A percentile compares a stretch with the other conserved stretches of the same genome.
phyloP scores from a whole-genome alignment of 345 rosid genomes.

The Anastatica hierochuntica region DNA sequence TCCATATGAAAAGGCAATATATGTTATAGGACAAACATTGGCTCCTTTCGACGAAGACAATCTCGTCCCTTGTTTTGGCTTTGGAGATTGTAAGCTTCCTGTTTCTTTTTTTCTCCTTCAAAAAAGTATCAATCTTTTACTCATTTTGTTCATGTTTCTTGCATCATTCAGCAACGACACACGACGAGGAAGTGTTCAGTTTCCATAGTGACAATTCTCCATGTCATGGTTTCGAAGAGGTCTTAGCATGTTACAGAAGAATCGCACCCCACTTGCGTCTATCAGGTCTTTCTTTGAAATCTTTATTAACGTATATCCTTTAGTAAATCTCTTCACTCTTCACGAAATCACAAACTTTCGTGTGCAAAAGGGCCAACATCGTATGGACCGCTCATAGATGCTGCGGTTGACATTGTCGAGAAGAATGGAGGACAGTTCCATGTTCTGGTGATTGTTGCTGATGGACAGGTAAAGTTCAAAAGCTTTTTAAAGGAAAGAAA shows the following conservation, averaged over 20 bases:
- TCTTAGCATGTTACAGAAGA: conserved; percentile 53
- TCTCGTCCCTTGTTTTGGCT: conserved; percentile 76
- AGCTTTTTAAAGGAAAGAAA: background rate
- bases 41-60: conserved; percentile 86
- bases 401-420: conserved; percentile 59
- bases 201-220: conserved; percentile 61
- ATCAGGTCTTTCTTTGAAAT: no score
- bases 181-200: conserved; percentile 60
- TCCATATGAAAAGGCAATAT: conserved; percentile 76
- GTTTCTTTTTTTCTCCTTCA: background rate
- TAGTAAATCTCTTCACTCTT: background rate
- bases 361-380: conserved; percentile 67
- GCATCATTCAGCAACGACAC: conserved; percentile 48
- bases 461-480: conserved; percentile 81
- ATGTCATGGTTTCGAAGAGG: conserved; percentile 86
- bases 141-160: no score
- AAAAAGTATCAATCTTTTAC: no score
- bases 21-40: conserved; percentile 61
- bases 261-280: conserved; percentile 51
- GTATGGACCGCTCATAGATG: conserved; percentile 58
- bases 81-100: conserved; percentile 43
- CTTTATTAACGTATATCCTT: background rate
- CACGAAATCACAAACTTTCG: background rate
- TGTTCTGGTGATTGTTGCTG: conserved; percentile 65
- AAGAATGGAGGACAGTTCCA: conserved; percentile 62